Percentiles rank a stretch among this genome's conserved stretches.
Conservation (phyloP, 1,284 basidiomycete genomes). For the Taiwanofungus camphoratus region DNA sequence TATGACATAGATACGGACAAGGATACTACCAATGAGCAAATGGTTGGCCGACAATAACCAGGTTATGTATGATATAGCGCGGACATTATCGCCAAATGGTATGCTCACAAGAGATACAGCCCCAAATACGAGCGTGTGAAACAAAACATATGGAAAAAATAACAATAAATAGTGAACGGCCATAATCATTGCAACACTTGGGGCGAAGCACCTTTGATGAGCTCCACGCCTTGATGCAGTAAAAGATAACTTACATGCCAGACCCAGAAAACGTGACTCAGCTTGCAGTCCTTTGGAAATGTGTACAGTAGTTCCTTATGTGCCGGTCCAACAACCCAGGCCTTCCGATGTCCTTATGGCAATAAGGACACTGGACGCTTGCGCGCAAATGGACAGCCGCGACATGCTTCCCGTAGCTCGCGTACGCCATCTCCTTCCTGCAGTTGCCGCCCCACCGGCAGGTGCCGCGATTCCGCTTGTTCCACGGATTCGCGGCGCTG, state of each 20-base stretch:
- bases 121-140: no score
- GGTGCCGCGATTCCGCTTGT: slow-evolving; percentile 3
- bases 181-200: no score
- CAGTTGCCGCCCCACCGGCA: slow-evolving; percentile 7
- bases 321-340: slow-evolving; percentile 5
- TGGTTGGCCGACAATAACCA: no score
- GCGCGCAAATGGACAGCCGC: slow-evolving; percentile 6
- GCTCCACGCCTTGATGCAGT: no score
- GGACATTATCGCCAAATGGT: no score
- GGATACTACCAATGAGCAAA: no score
- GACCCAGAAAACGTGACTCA: neutral
- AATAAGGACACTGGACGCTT: slow-evolving; percentile 4
- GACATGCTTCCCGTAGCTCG: slow-evolving; percentile 11
- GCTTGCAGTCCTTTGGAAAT: neutral
- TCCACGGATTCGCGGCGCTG: neutral
- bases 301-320: slow-evolving; percentile 2
- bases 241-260: neutral
- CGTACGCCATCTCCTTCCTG: slow-evolving; percentile 9
- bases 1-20: no score
- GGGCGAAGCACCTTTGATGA: no score
- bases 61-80: no score
- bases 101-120: no score
- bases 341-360: slow-evolving; percentile 6
- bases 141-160: no score
- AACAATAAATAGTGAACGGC: no score